A percentile compares a stretch with the other conserved stretches of the same genome.
Evolutionary conservation across 2,329 filamentous ascomycete genomes (phyloP).

Genomic region (Fusarium sp.): DNA sequence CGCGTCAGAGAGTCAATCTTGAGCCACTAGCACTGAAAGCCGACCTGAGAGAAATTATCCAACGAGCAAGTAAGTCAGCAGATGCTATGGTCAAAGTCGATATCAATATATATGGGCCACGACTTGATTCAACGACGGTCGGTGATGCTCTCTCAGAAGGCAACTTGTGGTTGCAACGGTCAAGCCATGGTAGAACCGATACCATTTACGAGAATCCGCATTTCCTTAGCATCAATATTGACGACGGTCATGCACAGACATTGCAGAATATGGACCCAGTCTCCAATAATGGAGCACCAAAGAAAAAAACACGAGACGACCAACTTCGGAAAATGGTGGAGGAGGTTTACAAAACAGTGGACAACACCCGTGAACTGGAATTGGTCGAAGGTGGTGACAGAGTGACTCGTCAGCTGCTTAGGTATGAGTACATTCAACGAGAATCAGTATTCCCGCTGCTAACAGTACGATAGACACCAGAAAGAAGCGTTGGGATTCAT

Average conservation of each 20-base stretch:
- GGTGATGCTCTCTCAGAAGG: not conserved
- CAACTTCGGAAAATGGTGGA: constrained; percentile 24
- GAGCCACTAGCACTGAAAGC: not conserved
- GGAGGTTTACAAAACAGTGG: constrained; percentile 12
- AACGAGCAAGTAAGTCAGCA: not conserved
- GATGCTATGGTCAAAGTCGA: constrained; percentile 19
- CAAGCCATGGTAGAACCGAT: not conserved
- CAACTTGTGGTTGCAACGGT: constrained; percentile 21
- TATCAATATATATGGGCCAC: constrained; percentile 11
- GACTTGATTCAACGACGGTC: accelerated
- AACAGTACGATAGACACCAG: not conserved
- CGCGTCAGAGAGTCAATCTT: not conserved
- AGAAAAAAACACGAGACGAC: constrained; percentile 12
- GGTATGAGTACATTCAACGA: accelerated
- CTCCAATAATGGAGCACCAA: accelerated
- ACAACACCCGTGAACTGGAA: constrained; percentile 10
- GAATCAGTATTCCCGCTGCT: accelerated
- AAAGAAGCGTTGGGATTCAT: constrained; percentile 24
- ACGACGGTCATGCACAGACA: accelerated
- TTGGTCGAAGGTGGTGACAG: constrained; percentile 14
- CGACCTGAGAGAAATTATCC: constrained; percentile 12
- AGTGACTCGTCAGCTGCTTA: constrained; percentile 1
- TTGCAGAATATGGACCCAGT: not conserved
- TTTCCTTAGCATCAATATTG: not conserved
- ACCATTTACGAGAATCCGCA: constrained; percentile 7